Percentiles rank a stretch among this genome's conserved stretches.
These are phyloP conservation scores for Medicago lupulina DNA, from an alignment of 306 rosid species.

Conservation along the genomic window DNA sequence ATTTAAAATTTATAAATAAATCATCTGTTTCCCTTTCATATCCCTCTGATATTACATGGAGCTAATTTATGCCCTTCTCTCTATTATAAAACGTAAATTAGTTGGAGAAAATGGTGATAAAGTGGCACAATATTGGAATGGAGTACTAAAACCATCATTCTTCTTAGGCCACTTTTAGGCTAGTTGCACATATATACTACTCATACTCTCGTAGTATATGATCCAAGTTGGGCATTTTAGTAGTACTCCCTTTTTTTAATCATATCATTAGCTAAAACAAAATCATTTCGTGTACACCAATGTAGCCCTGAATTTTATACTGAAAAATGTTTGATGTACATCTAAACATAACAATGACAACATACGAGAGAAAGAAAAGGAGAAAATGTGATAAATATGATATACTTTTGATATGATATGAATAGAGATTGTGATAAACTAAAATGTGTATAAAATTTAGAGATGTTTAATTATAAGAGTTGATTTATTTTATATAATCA, in stretches of 20 bases:
- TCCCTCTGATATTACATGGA: not conserved
- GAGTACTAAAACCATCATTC: not conserved
- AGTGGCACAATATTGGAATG: not conserved
- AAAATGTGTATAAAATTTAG: no score
- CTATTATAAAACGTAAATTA: not conserved
- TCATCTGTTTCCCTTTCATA: not conserved
- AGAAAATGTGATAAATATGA: no score
- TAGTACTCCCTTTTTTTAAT: not conserved
- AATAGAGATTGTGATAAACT: no score
- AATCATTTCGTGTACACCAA: constrained; percentile 13
- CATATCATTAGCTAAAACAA: not conserved
- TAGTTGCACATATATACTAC: not conserved
- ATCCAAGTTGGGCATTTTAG: not conserved
- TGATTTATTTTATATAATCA: not conserved
- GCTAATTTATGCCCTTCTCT: not conserved
- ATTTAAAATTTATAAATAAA: not conserved
- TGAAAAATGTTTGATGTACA: no score
- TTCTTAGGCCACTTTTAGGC: not conserved
- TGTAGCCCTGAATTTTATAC: not conserved
- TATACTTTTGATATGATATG: no score
- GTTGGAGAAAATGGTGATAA: not conserved
- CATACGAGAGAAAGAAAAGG: no score
- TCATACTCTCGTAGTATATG: no score
- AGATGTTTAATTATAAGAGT: no score
- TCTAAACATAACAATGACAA: no score